Conservation (phyloP, 306 rosid genomes). For the Canavalia ensiformis region DNA sequence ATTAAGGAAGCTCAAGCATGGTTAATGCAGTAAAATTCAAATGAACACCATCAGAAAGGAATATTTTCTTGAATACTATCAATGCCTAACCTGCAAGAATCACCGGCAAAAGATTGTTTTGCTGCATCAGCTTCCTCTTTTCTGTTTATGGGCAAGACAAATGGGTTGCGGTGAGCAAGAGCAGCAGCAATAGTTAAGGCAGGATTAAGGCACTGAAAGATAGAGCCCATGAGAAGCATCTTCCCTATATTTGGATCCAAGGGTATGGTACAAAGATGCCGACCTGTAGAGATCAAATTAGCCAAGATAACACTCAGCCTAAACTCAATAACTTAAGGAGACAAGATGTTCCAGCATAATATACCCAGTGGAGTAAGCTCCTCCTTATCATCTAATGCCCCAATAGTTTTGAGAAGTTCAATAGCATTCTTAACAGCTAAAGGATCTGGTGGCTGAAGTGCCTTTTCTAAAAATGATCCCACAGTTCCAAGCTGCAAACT, state of each 20-base stretch:
- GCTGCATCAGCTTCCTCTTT: conserved; percentile 97
- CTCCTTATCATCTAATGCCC: conserved; percentile 86
- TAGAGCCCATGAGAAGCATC: conserved; percentile 98
- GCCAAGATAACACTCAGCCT: conserved; percentile 41
- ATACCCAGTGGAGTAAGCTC: conserved; percentile 96
- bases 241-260: conserved; percentile 98
- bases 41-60: conserved; percentile 21
- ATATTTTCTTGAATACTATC: conserved; percentile 22
- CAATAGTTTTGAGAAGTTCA: conserved; percentile 92
- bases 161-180: conserved; percentile 93
- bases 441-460: conserved; percentile 97
- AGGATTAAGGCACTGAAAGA: conserved; percentile 96
- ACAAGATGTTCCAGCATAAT: conserved; percentile 37
- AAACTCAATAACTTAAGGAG: conserved; percentile 43
- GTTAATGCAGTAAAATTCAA: conserved; percentile 23
- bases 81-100: conserved; percentile 83
- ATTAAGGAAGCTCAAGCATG: conserved; percentile 38
- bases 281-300: conserved; percentile 63
- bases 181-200: conserved; percentile 96
- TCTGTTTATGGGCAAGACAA: conserved; percentile 84
- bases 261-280: conserved; percentile 91
- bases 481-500: conserved; percentile 93
- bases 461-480: conserved; percentile 89
- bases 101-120: conserved; percentile 82
- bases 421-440: conserved; percentile 95